These are phyloP conservation scores for Cercospora brassicicola DNA, from an alignment of 2,329 filamentous ascomycete species.

Conservation along the genomic window DNA sequence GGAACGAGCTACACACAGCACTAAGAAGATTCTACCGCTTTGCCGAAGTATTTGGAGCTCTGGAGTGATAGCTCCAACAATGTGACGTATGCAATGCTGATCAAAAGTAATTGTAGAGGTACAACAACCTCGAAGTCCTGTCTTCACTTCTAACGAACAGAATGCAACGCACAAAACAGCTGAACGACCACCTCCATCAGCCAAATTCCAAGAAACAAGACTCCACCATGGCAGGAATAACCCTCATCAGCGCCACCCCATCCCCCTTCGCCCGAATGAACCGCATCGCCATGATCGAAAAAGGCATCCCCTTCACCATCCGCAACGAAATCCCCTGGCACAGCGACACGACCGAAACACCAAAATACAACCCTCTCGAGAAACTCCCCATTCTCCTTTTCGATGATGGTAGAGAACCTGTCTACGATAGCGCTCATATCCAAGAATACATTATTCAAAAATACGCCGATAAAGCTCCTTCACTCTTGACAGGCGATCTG, in stretches of 20 bases:
- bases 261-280: slow-evolving; percentile 28
- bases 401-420: slow-evolving; percentile 21
- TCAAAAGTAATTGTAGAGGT: neutral
- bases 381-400: slow-evolving; percentile 28
- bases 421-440: slow-evolving; percentile 28
- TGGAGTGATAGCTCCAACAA: neutral
- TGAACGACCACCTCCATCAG: neutral
- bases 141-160: neutral
- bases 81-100: neutral
- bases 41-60: neutral
- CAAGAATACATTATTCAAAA: slow-evolving; percentile 27
- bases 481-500: slow-evolving; percentile 21
- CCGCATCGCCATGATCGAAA: slow-evolving; percentile 26
- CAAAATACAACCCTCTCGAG: slow-evolving; percentile 27
- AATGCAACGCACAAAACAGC: slow-evolving; percentile 6
- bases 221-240: slow-evolving; percentile 11
- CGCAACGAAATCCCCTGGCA: slow-evolving; percentile 25
- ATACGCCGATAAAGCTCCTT: slow-evolving; percentile 19
- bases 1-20: neutral
- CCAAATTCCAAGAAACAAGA: neutral
- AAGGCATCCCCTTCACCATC: slow-evolving; percentile 22
- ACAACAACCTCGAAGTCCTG: neutral
- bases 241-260: slow-evolving; percentile 25
- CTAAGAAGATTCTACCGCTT: neutral
- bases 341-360: slow-evolving; percentile 21